Conservation (phyloP, 768 basidiomycete genomes). For the Psilocybe cyanescens region DNA sequence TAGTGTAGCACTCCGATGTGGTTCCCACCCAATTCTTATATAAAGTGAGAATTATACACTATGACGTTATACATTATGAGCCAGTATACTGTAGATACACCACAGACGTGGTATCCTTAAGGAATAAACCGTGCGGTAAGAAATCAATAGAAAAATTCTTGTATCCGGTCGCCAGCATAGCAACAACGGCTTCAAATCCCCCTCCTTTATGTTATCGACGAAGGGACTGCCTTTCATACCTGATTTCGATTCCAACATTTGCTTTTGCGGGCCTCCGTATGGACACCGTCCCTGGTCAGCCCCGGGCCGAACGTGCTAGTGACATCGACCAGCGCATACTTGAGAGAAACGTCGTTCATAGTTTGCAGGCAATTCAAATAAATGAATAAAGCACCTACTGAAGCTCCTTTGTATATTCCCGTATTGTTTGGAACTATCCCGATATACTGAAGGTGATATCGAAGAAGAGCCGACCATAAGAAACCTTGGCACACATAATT, state of each 20-base stretch:
- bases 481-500: slow-evolving; percentile 46
- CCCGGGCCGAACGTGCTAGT: slow-evolving; percentile 45
- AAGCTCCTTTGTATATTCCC: slow-evolving; percentile 52
- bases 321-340: slow-evolving; percentile 42
- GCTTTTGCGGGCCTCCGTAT: slow-evolving; percentile 40
- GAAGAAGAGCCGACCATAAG: slow-evolving; percentile 49
- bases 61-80: too few relatives aligned
- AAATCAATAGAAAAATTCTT: slow-evolving; percentile 49
- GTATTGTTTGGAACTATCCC: slow-evolving; percentile 42
- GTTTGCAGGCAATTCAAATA: background rate
- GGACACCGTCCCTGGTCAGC: slow-evolving; percentile 37
- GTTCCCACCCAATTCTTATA: too few relatives aligned
- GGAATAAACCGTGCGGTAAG: slow-evolving; percentile 51
- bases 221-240: slow-evolving; percentile 22
- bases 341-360: slow-evolving; percentile 54
- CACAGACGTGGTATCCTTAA: slow-evolving; percentile 50
- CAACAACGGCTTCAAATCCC: slow-evolving; percentile 45
- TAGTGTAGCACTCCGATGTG: too few relatives aligned
- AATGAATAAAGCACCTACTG: slow-evolving; percentile 28
- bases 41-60: too few relatives aligned
- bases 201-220: slow-evolving; percentile 14
- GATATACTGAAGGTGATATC: slow-evolving; percentile 41
- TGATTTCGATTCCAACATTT: slow-evolving; percentile 30
- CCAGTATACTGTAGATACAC: background rate
- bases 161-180: slow-evolving; percentile 59